These are phyloP conservation scores for Pisolithus marmoratus DNA, from an alignment of 768 basidiomycete species.

Conservation along the genomic window DNA sequence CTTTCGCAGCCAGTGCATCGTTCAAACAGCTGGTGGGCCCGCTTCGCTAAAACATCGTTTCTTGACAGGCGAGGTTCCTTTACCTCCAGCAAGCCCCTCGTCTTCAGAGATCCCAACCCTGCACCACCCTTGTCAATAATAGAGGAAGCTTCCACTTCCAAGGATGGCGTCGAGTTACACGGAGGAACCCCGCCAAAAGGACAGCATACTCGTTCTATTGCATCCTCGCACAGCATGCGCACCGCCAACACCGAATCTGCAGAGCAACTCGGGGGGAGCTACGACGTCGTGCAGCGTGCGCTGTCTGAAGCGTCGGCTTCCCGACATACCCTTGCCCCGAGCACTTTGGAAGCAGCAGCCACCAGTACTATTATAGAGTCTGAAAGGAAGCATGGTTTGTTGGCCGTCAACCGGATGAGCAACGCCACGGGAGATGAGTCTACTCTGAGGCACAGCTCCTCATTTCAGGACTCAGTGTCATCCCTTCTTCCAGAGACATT, in stretches of 20 bases:
- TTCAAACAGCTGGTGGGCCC: slow-evolving; percentile 74
- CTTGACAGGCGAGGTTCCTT: slow-evolving; percentile 52
- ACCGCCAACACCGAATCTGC: slow-evolving; percentile 68
- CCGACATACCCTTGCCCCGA: slow-evolving; percentile 18
- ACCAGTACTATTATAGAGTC: background rate
- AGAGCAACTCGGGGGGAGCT: slow-evolving; percentile 56
- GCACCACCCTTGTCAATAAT: slow-evolving; percentile 60
- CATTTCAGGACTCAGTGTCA: background rate
- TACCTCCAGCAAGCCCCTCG: slow-evolving; percentile 30
- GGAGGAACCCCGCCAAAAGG: slow-evolving; percentile 4
- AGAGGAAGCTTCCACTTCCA: slow-evolving; percentile 34
- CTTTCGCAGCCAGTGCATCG: slow-evolving; percentile 49
- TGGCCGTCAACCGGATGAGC: background rate
- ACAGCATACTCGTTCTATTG: slow-evolving; percentile 31
- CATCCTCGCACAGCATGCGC: slow-evolving; percentile 46
- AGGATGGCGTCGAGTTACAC: slow-evolving; percentile 7
- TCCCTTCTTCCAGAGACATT: background rate
- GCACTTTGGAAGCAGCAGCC: slow-evolving; percentile 17
- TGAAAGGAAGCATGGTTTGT: slow-evolving; percentile 7
- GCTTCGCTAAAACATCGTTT: slow-evolving; percentile 61
- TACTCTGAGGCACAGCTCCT: background rate
- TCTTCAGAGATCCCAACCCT: slow-evolving; percentile 79
- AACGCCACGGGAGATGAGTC: background rate
- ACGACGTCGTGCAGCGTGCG: slow-evolving; percentile 64
- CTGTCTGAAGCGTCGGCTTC: slow-evolving; percentile 25